Evolutionary conservation across 2,329 filamentous ascomycete species (phyloP), one percentile per base, ranked within the genome.

Genomic region (Phymatotrichopsis omnivora): DNA sequence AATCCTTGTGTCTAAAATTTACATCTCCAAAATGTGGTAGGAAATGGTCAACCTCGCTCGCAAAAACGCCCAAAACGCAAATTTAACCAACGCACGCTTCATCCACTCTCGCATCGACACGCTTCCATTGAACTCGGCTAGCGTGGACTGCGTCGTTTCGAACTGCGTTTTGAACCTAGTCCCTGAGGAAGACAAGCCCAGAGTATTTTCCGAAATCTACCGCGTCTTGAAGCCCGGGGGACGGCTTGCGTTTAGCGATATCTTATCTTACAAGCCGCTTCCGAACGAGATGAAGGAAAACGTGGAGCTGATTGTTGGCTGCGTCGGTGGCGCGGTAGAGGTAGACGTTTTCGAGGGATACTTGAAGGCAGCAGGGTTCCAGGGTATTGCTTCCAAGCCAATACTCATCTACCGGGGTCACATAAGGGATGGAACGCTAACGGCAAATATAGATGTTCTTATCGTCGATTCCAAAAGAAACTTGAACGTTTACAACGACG

Each of bases 151-250:
- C 55, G 68, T 80, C 45, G 76, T 79, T 52, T 74, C 69, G 51
- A 81, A 80, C 61, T 81, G 76, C 48, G 74, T 77, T 20, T 62
- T 79, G 48, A 78, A 78, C 52, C 69, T 78, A 0, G 70, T 78
- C 1, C 73, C 73, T 0, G 58, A 61, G 7, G 45, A 50, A 0
- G 71, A 78, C 7, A 78, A 77, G 56, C 65, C 62, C 5, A 49
- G 63, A 0, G 74, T 70, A 0, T 80, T 80, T 50, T 55, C 61
- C 0, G 76, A 80, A 58, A 76, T 79, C 56, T 65, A 65, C 45
- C 68, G 76, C 1, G 52, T 80, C 0, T 63, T 80, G 2, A 75
- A 71, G 52, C 67, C 70, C 0, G 70, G 73, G 3, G 76, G 76
- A 1, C 62, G 75, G 5, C 61, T 80, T 7, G 75, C 75, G 0